Evolutionary conservation across 2,329 filamentous ascomycete species (phyloP).

Genomic region (Atkinsonella texensis): DNA sequence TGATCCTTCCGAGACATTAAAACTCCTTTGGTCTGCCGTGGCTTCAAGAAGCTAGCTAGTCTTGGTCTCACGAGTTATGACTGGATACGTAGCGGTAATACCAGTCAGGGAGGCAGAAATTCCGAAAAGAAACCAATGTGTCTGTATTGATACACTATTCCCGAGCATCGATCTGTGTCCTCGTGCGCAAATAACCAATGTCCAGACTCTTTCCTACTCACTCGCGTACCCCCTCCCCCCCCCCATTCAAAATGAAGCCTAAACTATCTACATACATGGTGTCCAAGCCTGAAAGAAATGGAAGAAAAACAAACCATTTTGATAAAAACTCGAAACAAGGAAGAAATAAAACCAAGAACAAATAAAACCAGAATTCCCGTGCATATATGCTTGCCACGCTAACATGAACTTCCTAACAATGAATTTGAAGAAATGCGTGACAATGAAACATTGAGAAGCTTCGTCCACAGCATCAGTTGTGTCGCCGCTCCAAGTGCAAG

Average conservation of each 20-base stretch:
- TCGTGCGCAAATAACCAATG: not conserved
- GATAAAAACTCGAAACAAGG: not conserved
- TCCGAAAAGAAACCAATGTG: not conserved
- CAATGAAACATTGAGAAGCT: not conserved
- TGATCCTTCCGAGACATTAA: no score
- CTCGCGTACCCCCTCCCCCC: not conserved
- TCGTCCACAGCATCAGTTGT: not conserved
- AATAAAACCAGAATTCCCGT: no score
- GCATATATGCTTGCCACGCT: no score
- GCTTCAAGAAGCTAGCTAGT: no score
- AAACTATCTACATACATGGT: not conserved
- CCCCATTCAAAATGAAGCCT: not conserved
- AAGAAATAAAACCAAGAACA: not conserved
- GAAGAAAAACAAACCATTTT: not conserved
- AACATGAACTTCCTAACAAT: not conserved
- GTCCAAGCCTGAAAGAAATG: not conserved
- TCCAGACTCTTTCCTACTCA: not conserved
- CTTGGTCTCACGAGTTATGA: no score
- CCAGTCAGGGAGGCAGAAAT: no score
- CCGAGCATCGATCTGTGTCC: not conserved
- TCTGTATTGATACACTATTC: not conserved
- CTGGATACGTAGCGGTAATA: no score
- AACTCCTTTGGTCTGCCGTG: no score
- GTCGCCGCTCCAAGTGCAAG: not conserved
- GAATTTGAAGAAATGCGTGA: not conserved